These are phyloP conservation scores for Cadophora sp. DNA, from an alignment of 2,329 filamentous ascomycete genomes.

Conservation along the genomic window DNA sequence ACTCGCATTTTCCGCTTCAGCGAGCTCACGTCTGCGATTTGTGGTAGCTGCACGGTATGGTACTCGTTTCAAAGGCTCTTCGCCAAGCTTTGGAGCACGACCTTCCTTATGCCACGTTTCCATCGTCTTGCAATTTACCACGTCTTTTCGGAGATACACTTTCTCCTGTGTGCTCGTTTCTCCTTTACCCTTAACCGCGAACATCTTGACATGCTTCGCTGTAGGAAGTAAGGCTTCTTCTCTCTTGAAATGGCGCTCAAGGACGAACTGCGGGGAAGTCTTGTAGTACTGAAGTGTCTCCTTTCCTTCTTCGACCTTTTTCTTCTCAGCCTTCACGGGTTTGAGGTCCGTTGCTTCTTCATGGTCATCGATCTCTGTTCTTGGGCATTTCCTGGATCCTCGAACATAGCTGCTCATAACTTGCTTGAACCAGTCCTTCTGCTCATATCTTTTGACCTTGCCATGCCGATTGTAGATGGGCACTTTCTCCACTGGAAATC, in stretches of 20 bases:
- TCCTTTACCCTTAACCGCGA: slow-evolving; percentile 77
- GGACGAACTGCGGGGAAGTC: slow-evolving; percentile 80
- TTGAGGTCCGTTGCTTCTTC: slow-evolving; percentile 83
- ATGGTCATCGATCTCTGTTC: slow-evolving; percentile 76
- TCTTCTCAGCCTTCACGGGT: slow-evolving; percentile 74
- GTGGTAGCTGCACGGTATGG: slow-evolving; percentile 91
- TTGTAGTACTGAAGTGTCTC: slow-evolving; percentile 91
- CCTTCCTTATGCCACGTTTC: slow-evolving; percentile 99
- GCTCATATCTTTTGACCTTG: slow-evolving; percentile 77
- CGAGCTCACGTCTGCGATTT: slow-evolving; percentile 85
- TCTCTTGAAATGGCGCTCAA: slow-evolving; percentile 85
- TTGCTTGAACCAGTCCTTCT: slow-evolving; percentile 87
- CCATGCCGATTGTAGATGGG: slow-evolving; percentile 79
- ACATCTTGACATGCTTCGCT: slow-evolving; percentile 74
- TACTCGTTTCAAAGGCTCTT: slow-evolving; percentile 82
- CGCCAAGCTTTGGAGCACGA: slow-evolving; percentile 72
- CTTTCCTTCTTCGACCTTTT: slow-evolving; percentile 74
- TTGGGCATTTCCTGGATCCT: slow-evolving; percentile 54
- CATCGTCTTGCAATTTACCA: slow-evolving; percentile 85
- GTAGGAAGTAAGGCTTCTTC: slow-evolving; percentile 83
- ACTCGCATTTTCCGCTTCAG: slow-evolving; percentile 77
- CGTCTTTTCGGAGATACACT: slow-evolving; percentile 80
- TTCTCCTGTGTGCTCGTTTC: slow-evolving; percentile 76
- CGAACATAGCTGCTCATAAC: slow-evolving; percentile 77
- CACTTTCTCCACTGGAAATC: slow-evolving; percentile 80